These are phyloP conservation scores for Fraxinus pennsylvanica DNA, from an alignment of 257 asterid species.

Conservation along the genomic window DNA sequence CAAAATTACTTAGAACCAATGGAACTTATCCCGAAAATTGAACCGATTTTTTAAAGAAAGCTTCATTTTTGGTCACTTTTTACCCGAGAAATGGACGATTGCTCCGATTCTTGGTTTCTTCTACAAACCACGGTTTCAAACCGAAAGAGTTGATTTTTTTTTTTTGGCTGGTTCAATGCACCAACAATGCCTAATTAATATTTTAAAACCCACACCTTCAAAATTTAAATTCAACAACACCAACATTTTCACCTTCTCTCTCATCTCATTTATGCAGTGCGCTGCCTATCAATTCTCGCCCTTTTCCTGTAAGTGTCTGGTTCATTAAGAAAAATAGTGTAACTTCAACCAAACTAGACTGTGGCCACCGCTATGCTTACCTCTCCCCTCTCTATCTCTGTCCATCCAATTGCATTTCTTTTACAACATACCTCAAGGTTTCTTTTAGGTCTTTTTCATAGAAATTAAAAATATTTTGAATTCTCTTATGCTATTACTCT, in stretches of 20 bases:
- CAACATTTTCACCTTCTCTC: neutral
- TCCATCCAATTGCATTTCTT: neutral
- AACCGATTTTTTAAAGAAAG: neutral
- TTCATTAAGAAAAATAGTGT: neutral
- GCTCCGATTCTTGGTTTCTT: neutral
- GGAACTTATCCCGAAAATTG: neutral
- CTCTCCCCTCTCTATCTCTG: neutral
- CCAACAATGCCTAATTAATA: neutral
- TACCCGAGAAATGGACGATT: neutral
- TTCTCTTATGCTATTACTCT: neutral
- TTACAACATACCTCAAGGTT: neutral
- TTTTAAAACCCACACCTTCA: neutral
- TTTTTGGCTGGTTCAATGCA: neutral
- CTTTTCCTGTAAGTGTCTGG: neutral
- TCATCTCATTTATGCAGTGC: neutral
- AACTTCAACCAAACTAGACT: neutral
- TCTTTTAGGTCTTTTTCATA: neutral
- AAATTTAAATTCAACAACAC: neutral
- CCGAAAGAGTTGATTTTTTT: neutral
- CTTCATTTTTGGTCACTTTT: neutral
- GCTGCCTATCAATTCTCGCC: neutral
- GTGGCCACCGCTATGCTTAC: neutral
- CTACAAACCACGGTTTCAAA: neutral
- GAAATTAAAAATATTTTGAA: neutral
- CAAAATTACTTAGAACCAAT: neutral